Evolutionary conservation across 441 rosid genomes (phyloP), one percentile per base, ranked within the genome.

Genomic region (Aquilaria agallochum): DNA sequence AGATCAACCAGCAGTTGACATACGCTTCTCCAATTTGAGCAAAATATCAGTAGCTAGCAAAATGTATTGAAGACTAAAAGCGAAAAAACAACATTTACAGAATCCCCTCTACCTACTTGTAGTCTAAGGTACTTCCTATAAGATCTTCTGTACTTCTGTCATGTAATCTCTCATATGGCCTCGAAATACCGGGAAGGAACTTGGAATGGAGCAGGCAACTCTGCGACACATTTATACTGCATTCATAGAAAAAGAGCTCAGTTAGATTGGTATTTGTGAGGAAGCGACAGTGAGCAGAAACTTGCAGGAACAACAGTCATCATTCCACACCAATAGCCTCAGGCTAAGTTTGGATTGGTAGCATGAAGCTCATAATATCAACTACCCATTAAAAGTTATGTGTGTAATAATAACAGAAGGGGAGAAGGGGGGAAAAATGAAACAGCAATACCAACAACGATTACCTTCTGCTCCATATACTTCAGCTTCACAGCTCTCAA

Each of bases 381-480:
- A 20, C 27, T 20, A 20, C 27, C 27, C 27, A 20, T 20, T 20
- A 20, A 20, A 20, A 20, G 27, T 20, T 20, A 20, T 0, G 27
- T 20, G 27, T 20, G 27, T 20, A 20, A 20, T 20, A 20, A 20
- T 1, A 20, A 20, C 27, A 20, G 27, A 20, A 20, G 27, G 27
- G 27, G 27, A 20, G 27, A 20, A 20, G 27, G 27, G n/a, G 27
- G 27, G 27, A 20, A 20, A 20, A 20, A 20, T 1, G 27, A 20
- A 20, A 20, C 27, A 20, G 27, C 27, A 20, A 20, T 20, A 15
- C 15, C 15, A 31, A 32, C 67, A 42, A 20, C n/a, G 11, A 5
- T 68, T 56, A 80, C 84, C 84, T 77, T 74, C 31, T 59, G 68
- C 20, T 65, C 70, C 66, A 53, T 68, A 68, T 80, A 80, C 62